phyloP scores from a whole-genome alignment of 228 moss, liverwort and hornwort species.

The Sphagnum magellanicum region DNA sequence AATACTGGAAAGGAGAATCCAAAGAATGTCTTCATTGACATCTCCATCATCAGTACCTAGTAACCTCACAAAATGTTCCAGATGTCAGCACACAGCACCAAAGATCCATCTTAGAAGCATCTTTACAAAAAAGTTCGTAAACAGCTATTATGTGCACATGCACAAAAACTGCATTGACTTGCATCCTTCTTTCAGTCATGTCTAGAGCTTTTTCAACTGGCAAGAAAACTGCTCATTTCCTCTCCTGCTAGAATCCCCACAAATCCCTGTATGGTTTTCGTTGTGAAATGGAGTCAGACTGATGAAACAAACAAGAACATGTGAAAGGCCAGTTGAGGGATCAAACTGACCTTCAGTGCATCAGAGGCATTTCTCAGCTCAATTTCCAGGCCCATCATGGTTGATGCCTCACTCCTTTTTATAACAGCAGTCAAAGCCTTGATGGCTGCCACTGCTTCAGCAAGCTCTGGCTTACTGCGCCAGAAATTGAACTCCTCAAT shows the following conservation, averaged over 20 bases:
- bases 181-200: too few species aligned
- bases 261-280: too few species aligned
- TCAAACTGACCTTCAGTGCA: slow-evolving; percentile 46
- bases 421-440: slow-evolving; percentile 82
- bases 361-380: slow-evolving; percentile 74
- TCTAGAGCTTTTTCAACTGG: too few species aligned
- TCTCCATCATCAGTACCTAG: not conserved
- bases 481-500: slow-evolving; percentile 69
- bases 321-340: not conserved
- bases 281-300: too few species aligned
- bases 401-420: slow-evolving; percentile 67
- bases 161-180: too few species aligned
- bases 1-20: too few species aligned
- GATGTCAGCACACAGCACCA: not conserved
- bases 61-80: not conserved
- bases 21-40: too few species aligned
- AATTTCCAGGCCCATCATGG: slow-evolving; percentile 89
- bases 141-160: too few species aligned
- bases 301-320: too few species aligned
- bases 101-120: not conserved
- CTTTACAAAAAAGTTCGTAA: too few species aligned
- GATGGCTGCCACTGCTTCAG: slow-evolving; percentile 85
- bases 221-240: too few species aligned
- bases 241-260: too few species aligned
- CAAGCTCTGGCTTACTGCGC: slow-evolving; percentile 67